phyloP scores from a whole-genome alignment of 2,329 filamentous ascomycete genomes.

The Didymella sp. region DNA sequence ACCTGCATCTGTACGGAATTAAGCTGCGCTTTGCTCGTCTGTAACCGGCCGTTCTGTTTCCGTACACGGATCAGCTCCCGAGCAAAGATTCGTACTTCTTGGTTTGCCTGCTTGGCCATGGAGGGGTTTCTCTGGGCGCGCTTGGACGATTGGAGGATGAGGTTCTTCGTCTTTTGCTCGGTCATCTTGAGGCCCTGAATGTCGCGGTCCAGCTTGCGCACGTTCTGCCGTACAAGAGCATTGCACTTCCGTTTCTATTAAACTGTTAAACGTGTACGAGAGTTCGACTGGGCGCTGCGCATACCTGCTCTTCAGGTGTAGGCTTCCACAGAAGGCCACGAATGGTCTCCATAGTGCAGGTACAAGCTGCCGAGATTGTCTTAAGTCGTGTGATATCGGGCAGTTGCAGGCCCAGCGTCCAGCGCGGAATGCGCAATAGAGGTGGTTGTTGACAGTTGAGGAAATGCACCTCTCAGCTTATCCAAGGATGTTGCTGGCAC shows the following conservation, averaged over 20 bases:
- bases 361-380: neutral
- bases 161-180: slow-evolving; percentile 75
- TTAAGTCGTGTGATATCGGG: neutral
- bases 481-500: neutral
- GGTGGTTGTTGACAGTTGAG: neutral
- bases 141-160: slow-evolving; percentile 82
- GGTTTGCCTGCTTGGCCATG: slow-evolving; percentile 77
- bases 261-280: slow-evolving; percentile 20
- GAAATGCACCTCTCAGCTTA: neutral
- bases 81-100: slow-evolving; percentile 87
- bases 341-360: slow-evolving; percentile 78
- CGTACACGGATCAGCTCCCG: slow-evolving; percentile 84
- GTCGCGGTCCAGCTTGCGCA: slow-evolving; percentile 93
- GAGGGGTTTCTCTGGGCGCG: slow-evolving; percentile 81
- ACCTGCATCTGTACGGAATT: slow-evolving; percentile 97
- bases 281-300: neutral
- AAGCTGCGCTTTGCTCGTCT: slow-evolving; percentile 90
- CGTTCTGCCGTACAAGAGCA: slow-evolving; percentile 83
- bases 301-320: slow-evolving; percentile 89
- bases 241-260: slow-evolving; percentile 93
- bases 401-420: neutral
- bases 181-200: slow-evolving; percentile 78
- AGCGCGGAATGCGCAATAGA: slow-evolving; percentile 9
- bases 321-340: slow-evolving; percentile 88
- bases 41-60: slow-evolving; percentile 74